Conservation (phyloP, 2,329 filamentous ascomycete genomes). For the Blastomyces percursus region DNA sequence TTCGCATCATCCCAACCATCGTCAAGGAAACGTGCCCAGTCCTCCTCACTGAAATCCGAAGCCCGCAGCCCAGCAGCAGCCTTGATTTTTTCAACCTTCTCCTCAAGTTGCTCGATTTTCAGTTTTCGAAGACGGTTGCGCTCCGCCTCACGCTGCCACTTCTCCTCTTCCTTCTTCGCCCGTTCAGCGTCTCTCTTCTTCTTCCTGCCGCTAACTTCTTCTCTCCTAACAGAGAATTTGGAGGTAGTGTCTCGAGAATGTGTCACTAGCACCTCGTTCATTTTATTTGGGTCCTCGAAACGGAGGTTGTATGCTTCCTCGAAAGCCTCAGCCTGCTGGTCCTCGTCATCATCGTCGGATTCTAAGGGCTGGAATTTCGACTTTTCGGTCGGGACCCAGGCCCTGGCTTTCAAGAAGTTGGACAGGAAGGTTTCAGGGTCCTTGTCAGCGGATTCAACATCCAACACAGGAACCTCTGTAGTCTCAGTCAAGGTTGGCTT, state of each 20-base stretch:
- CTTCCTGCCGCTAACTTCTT: slow-evolving; percentile 66
- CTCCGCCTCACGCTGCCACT: slow-evolving; percentile 64
- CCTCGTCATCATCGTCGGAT: slow-evolving; percentile 75
- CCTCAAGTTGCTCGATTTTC: slow-evolving; percentile 81
- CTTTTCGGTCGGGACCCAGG: slow-evolving; percentile 65
- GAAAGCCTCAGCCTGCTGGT: slow-evolving; percentile 68
- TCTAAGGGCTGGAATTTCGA: slow-evolving; percentile 71
- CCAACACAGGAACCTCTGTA: slow-evolving; percentile 46
- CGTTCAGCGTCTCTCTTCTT: slow-evolving; percentile 68
- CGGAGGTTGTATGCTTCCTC: slow-evolving; percentile 92
- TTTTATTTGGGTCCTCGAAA: slow-evolving; percentile 81
- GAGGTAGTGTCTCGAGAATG: slow-evolving; percentile 80
- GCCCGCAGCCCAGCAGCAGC: slow-evolving; percentile 71
- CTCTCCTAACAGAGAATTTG: slow-evolving; percentile 72
- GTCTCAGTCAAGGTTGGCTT: slow-evolving; percentile 23
- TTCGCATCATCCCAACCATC: slow-evolving; percentile 77
- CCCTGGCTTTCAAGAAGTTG: slow-evolving; percentile 85
- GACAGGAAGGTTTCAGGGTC: slow-evolving; percentile 89
- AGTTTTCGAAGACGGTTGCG: slow-evolving; percentile 74
- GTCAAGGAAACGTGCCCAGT: slow-evolving; percentile 76
- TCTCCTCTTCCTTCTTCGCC: slow-evolving; percentile 66
- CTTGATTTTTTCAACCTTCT: slow-evolving; percentile 78
- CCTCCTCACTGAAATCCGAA: slow-evolving; percentile 57
- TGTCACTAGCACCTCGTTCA: slow-evolving; percentile 77
- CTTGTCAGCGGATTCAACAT: slow-evolving; percentile 67